A percentile compares a stretch with the other conserved stretches of the same genome.
Conservation (phyloP, 2,329 filamentous ascomycete species). For the Pseudogymnoascus sp. region DNA sequence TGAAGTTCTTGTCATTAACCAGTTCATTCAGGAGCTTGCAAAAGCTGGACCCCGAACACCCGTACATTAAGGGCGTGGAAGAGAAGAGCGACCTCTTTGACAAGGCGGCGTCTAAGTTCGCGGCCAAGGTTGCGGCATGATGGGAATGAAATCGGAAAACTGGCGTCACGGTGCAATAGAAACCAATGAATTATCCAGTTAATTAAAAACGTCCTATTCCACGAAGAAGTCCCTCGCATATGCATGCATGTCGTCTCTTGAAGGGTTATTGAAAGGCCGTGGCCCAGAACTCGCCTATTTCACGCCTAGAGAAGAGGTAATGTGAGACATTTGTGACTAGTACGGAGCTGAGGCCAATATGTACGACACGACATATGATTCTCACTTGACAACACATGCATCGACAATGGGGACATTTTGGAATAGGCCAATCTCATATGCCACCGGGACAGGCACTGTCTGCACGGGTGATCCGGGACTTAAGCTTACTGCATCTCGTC, state of each 20-base stretch:
- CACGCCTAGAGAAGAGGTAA: background rate
- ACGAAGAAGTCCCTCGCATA: background rate
- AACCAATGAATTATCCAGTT: slow-evolving; percentile 1
- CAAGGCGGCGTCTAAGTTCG: slow-evolving; percentile 77
- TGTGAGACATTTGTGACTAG: background rate
- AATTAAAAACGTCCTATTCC: background rate
- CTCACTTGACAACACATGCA: background rate
- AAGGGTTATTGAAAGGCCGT: background rate
- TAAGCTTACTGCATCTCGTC: background rate
- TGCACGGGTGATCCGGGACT: background rate
- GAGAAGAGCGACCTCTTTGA: slow-evolving; percentile 88
- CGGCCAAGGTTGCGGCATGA: slow-evolving; percentile 64
- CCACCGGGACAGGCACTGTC: background rate
- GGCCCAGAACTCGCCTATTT: background rate
- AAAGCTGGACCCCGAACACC: slow-evolving; percentile 56
- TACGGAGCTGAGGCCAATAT: background rate
- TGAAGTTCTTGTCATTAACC: slow-evolving; percentile 3
- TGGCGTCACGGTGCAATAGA: slow-evolving; percentile 7
- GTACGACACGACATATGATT: background rate
- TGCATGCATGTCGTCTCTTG: background rate
- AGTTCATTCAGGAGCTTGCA: slow-evolving; percentile 41
- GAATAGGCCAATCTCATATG: background rate
- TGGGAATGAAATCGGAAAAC: slow-evolving; percentile 1
- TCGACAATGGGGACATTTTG: background rate
- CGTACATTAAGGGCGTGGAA: slow-evolving; percentile 63